Percentiles rank a stretch among this genome's conserved stretches.
These are phyloP conservation scores for Rhizopogon vulgaris DNA, from an alignment of 768 basidiomycete genomes.

Conservation along the genomic window DNA sequence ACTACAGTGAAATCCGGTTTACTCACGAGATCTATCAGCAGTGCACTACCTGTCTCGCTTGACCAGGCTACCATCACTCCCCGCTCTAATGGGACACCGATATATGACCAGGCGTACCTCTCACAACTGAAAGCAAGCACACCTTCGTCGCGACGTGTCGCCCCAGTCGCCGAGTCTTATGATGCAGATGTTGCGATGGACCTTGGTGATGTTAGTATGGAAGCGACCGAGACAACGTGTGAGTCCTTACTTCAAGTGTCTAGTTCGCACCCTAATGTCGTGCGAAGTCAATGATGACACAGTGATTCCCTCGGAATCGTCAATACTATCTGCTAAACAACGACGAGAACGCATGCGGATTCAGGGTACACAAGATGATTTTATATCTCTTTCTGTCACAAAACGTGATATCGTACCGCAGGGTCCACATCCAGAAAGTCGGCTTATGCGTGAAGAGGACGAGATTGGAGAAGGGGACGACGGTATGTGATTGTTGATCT, in stretches of 20 bases:
- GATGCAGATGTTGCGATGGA: constrained; percentile 45
- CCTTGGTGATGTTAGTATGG: constrained; percentile 34
- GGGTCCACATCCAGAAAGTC: constrained; percentile 82
- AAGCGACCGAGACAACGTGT: constrained; percentile 27
- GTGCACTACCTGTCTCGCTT: constrained; percentile 36
- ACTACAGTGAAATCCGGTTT: constrained; percentile 3
- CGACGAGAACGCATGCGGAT: constrained; percentile 64
- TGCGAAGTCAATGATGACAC: constrained; percentile 32
- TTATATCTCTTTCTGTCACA: constrained; percentile 69
- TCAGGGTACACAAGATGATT: constrained; percentile 54
- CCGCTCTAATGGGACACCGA: constrained; percentile 42
- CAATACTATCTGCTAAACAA: constrained; percentile 68
- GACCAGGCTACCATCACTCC: constrained; percentile 52
- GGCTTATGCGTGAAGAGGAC: constrained; percentile 80
- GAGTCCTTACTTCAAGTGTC: constrained; percentile 1
- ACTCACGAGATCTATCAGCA: constrained; percentile 25
- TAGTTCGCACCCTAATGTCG: constrained; percentile 2
- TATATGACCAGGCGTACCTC: constrained; percentile 69
- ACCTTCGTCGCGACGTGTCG: constrained; percentile 43
- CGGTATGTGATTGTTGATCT: constrained; percentile 41
- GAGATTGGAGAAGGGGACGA: constrained; percentile 86
- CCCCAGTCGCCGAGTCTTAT: constrained; percentile 31
- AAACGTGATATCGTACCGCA: constrained; percentile 45
- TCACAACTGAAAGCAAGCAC: constrained; percentile 78
- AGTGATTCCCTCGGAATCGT: constrained; percentile 63